Conservation (phyloP, 768 basidiomycete genomes). For the Cystobasidium ongulense region DNA sequence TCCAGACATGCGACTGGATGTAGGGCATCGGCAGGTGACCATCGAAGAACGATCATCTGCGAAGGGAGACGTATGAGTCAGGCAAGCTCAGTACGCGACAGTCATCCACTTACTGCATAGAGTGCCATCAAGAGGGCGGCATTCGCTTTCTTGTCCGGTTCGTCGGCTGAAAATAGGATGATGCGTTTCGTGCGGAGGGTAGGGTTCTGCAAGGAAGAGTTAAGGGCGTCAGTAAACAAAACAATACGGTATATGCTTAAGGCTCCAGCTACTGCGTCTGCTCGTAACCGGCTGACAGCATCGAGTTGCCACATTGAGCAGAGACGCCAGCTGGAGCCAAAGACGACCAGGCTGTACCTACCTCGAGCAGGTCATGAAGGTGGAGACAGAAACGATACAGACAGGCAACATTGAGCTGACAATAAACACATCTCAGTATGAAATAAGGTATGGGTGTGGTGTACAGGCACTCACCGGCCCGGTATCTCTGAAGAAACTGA, state of each 20-base stretch:
- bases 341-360: slow-evolving; percentile 44
- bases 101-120: slow-evolving; percentile 62
- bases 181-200: slow-evolving; percentile 50
- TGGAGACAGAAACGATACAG: slow-evolving; percentile 64
- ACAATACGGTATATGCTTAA: too few relatives aligned
- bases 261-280: too few relatives aligned
- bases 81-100: not conserved
- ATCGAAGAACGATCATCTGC: slow-evolving; percentile 85
- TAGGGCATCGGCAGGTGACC: slow-evolving; percentile 88
- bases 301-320: too few relatives aligned
- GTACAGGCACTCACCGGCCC: slow-evolving; percentile 52
- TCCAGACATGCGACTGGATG: slow-evolving; percentile 66
- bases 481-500: slow-evolving; percentile 92
- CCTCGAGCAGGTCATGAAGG: slow-evolving; percentile 79
- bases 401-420: slow-evolving; percentile 38
- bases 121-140: slow-evolving; percentile 89
- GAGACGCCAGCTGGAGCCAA: not conserved
- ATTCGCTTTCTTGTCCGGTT: slow-evolving; percentile 81
- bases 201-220: slow-evolving; percentile 6
- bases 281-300: too few relatives aligned
- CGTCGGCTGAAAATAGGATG: slow-evolving; percentile 77
- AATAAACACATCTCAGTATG: slow-evolving; percentile 44
- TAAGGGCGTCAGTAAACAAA: too few relatives aligned
- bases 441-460: slow-evolving; percentile 51
- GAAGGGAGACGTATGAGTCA: slow-evolving; percentile 35